Percentiles rank a stretch among this genome's conserved stretches.
These are phyloP conservation scores for Globisporangium splendens DNA, from an alignment of 352 stramenopile genomes.

Conservation along the genomic window DNA sequence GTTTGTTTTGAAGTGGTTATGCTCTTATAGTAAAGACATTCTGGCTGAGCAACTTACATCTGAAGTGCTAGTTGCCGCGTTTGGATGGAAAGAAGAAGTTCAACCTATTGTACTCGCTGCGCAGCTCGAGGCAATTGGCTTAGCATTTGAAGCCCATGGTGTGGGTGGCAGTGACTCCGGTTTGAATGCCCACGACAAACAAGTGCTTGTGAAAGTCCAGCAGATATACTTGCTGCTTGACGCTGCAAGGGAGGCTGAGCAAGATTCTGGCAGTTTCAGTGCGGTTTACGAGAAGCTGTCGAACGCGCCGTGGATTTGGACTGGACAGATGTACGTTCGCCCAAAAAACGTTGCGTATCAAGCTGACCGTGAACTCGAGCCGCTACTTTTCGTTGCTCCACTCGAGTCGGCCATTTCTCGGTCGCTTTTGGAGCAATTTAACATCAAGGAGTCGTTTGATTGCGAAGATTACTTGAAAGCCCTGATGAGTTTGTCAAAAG, in stretches of 20 bases:
- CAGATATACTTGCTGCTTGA: constrained; percentile 59
- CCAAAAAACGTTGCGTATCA: constrained; percentile 52
- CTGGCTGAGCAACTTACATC: constrained; percentile 53
- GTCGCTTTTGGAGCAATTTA: constrained; percentile 54
- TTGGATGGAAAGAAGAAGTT: constrained; percentile 49
- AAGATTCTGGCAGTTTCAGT: constrained; percentile 25
- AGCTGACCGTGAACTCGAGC: constrained; percentile 40
- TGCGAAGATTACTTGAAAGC: constrained; percentile 53
- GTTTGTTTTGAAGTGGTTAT: constrained; percentile 51
- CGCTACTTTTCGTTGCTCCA: constrained; percentile 56
- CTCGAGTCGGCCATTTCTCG: constrained; percentile 53
- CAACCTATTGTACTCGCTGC: constrained; percentile 38
- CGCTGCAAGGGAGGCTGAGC: constrained; percentile 20
- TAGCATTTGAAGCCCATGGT: constrained; percentile 14
- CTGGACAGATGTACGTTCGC: constrained; percentile 47
- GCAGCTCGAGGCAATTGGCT: constrained; percentile 50
- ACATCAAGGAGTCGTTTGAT: constrained; percentile 45
- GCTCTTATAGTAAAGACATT: constrained; percentile 49
- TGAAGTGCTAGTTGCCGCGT: constrained; percentile 43
- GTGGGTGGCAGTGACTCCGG: not conserved
- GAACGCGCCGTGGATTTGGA: constrained; percentile 67
- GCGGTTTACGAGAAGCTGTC: constrained; percentile 33
- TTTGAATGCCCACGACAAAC: constrained; percentile 2
- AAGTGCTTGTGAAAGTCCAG: constrained; percentile 44
- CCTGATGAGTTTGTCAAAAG: constrained; percentile 38